phyloP scores from a whole-genome alignment of 495 filamentous ascomycete species.

The Corynascus novoguineensis region DNA sequence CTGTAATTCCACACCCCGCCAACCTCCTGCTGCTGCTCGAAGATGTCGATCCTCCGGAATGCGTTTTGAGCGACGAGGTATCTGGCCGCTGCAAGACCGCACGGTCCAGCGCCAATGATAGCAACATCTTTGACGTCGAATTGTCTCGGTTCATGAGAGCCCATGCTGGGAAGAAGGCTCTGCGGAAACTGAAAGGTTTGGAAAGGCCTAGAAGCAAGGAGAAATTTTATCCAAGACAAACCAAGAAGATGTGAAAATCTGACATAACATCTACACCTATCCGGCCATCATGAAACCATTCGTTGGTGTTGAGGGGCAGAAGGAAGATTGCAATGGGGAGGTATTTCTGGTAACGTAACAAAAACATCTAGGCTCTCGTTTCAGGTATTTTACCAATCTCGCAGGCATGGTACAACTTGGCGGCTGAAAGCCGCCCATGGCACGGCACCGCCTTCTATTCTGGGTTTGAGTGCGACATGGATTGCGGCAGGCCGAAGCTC shows the following conservation, averaged over 20 bases:
- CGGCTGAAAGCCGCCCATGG: background rate
- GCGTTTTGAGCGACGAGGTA: constrained; percentile 67
- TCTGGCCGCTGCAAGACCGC: constrained; percentile 63
- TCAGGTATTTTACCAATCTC: background rate
- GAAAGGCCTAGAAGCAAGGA: too few relatives aligned
- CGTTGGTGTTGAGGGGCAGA: background rate
- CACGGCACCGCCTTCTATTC: background rate
- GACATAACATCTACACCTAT: too few relatives aligned
- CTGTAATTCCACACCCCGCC: constrained; percentile 85
- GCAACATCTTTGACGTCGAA: constrained; percentile 52
- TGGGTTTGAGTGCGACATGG: background rate
- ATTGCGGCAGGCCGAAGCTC: background rate
- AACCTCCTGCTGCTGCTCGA: constrained; percentile 67
- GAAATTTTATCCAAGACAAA: too few relatives aligned
- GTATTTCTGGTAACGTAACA: background rate
- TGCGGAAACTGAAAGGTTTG: too few relatives aligned
- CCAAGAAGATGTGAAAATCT: too few relatives aligned
- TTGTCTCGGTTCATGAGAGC: constrained; percentile 14
- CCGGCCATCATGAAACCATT: background rate
- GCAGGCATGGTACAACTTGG: background rate
- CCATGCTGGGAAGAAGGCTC: constrained; percentile 21
- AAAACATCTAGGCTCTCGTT: background rate
- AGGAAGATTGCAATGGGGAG: too few relatives aligned
- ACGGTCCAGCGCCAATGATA: constrained; percentile 67
- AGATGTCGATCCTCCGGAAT: constrained; percentile 68